phyloP scores from a whole-genome alignment of 2,329 filamentous ascomycete species.

The Keithomyces neogunnii region DNA sequence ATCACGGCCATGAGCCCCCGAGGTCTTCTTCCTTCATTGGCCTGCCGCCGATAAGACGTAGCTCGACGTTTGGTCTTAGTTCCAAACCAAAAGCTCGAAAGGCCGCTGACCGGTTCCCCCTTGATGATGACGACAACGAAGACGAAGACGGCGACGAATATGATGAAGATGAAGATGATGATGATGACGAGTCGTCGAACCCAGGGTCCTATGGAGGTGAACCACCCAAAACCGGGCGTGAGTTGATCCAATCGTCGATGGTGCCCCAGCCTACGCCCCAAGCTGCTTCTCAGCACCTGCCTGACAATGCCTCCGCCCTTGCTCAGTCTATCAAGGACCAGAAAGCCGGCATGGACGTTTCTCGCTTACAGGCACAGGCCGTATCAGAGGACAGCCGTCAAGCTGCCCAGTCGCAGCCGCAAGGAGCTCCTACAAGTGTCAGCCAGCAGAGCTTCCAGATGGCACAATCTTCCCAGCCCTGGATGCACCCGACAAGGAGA shows the following conservation, averaged over 20 bases:
- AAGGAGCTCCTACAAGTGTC: not conserved
- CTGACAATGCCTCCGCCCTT: not conserved
- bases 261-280: not conserved
- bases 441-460: no score
- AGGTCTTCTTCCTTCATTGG: slow-evolving; percentile 45
- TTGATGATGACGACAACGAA: slow-evolving; percentile 25
- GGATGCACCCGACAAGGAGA: slow-evolving; percentile 28
- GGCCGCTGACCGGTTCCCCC: slow-evolving; percentile 22
- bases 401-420: not conserved
- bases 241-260: not conserved
- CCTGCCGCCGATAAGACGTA: slow-evolving; percentile 49
- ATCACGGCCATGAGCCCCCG: slow-evolving; percentile 20
- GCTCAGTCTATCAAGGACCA: not conserved
- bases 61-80: slow-evolving; percentile 44
- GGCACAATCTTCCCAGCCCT: not conserved
- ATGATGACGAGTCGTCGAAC: not conserved
- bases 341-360: not conserved
- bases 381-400: not conserved
- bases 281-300: not conserved
- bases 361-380: not conserved
- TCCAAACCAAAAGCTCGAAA: slow-evolving; percentile 20
- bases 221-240: not conserved
- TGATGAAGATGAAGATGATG: slow-evolving; percentile 24
- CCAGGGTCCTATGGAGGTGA: not conserved
- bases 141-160: not conserved